These are phyloP conservation scores for Olyra latifolia DNA, from an alignment of 176 grass and related monocot genomes.

Conservation along the genomic window DNA sequence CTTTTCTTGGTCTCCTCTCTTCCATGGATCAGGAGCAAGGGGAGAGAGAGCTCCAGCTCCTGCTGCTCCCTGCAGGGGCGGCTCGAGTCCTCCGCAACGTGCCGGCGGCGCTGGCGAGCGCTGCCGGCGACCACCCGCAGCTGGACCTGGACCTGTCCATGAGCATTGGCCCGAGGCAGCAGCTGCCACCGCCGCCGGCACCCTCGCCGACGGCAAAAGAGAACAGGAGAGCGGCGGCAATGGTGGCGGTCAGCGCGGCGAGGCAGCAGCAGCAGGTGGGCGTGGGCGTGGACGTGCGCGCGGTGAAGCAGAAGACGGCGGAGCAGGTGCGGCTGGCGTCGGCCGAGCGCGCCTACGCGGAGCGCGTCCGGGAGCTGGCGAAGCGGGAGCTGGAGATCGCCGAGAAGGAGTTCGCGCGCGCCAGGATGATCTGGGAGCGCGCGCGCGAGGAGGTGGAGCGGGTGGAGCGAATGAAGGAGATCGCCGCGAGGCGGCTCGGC, in stretches of 20 bases:
- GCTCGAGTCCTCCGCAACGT: neutral
- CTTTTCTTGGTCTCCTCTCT: neutral
- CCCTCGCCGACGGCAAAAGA: constrained; percentile 22
- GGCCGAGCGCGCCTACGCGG: constrained; percentile 75
- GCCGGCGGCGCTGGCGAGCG: neutral
- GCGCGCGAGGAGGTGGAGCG: constrained; percentile 82
- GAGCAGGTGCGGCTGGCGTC: constrained; percentile 79
- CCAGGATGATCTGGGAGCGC: constrained; percentile 81
- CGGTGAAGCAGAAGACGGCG: constrained; percentile 77
- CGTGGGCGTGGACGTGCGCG: constrained; percentile 37
- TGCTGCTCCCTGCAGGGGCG: constrained; percentile 52
- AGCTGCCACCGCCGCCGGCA: neutral
- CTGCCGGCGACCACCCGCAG: constrained; percentile 17
- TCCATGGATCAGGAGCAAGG: constrained; percentile 69
- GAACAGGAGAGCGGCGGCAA: neutral
- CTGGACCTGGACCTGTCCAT: constrained; percentile 88
- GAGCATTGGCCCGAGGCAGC: constrained; percentile 49
- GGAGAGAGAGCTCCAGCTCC: constrained; percentile 59
- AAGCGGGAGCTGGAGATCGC: constrained; percentile 79
- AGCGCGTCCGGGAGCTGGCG: constrained; percentile 74
- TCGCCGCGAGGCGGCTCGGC: constrained; percentile 57
- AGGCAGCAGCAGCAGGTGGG: constrained; percentile 18
- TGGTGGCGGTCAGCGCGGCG: neutral
- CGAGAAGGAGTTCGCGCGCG: constrained; percentile 86
- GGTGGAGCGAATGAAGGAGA: constrained; percentile 95